Conservation (phyloP, 768 basidiomycete genomes). For the Suillus placidus region DNA sequence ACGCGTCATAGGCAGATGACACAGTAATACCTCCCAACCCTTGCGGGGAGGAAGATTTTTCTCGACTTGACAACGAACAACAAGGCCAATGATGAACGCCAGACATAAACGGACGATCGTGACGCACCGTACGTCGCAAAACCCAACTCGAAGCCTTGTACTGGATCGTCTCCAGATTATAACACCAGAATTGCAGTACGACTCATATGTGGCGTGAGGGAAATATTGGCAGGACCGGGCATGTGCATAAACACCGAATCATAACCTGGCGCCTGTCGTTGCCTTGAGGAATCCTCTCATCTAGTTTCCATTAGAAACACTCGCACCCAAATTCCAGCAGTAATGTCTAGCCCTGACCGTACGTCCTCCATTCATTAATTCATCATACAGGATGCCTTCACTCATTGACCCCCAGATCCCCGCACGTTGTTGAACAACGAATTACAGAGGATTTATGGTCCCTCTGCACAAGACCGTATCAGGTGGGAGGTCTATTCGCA, state of each 20-base stretch:
- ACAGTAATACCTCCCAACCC: not conserved
- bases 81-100: not conserved
- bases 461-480: not conserved
- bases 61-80: not conserved
- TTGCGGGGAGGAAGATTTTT: not conserved
- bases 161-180: not conserved
- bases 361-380: no score
- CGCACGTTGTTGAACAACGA: not conserved
- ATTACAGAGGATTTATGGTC: not conserved
- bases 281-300: not conserved
- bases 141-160: not conserved
- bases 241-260: not conserved
- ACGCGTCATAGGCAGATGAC: not conserved
- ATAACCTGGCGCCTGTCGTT: not conserved
- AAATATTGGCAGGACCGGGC: not conserved
- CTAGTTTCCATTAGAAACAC: not conserved
- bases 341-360: not conserved
- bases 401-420: not conserved
- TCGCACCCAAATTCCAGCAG: not conserved
- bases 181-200: not conserved
- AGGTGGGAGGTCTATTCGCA: not conserved
- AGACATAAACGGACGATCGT: not conserved
- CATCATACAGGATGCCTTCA: not conserved
- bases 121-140: not conserved
- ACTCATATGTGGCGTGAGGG: not conserved